Evolutionary conservation across 768 basidiomycete species (phyloP), one percentile per base, ranked within the genome.

Genomic region (Sarcodon aspratus): DNA sequence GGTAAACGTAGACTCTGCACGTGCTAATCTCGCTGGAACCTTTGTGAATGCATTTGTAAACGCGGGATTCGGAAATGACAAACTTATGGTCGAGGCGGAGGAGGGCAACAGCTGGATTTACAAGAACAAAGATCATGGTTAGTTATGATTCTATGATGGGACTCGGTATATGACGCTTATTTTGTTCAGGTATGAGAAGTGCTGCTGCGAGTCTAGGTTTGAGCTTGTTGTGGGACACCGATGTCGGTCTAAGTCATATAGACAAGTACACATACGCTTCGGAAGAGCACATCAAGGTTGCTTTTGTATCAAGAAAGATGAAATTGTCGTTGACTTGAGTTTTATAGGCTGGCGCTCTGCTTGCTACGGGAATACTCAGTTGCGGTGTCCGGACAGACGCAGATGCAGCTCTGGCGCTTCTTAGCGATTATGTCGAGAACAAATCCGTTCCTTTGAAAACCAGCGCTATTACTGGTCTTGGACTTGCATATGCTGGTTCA

Each of bases 1-100:
- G 3, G 73, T 85, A 0, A 87, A 81, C 51, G 82, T 96, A 44
- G 94, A 97, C 59, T 96, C 94, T 6, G 95, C 96, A 18, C 78
- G 88, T 50, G 92, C 84, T 40, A 98, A 97, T 65, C 68, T 98
- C 50, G 95, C 96, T 0, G 89, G 92, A 3, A 96, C 95, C 1
- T 98, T 98, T 54, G 96, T 99, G 53, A 98, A 99, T 59, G 96
- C 93, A 1, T 99, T 98, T 52, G 95, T 97, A 47, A 99, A 99
- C 59, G 95, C 93, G 40, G 96, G 95, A 0, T 99, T 94, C 60
- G 93, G 92, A 18, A 99, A 99, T 62, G 96, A 99, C 64, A 97
- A 96, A 63, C 76, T 99, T 48, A 95, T 99, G 90, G 92, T 94
- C 6, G 85, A 84, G 60, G 95, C 93, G 1, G 88, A 92, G 51